Base-by-base conservation (phyloP, 805 yeast species). In the Jamesozyma lodderae region DNA sequence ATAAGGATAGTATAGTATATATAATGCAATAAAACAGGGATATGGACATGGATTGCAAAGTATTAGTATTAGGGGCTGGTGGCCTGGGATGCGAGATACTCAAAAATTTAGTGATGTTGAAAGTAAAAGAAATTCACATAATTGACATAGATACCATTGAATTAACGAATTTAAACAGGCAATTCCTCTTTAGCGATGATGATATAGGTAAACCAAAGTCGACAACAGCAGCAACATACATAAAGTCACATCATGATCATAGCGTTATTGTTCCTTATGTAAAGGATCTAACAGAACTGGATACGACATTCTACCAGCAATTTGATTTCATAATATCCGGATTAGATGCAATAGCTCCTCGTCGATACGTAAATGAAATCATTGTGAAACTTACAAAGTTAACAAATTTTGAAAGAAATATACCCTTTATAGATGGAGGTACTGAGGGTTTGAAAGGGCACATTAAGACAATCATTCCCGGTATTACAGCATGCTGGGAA, bases 381-480 rank as follows among this genome's bases (percentile, higher is more conserved):
- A 59, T 90, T 20, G 75, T 83, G 1, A 67, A 75, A 8, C 51
- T 88, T 45, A 86, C 83, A 4, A 77, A 72, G 34, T 63, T 57
- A 0, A 69, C 73, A 2, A 64, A 66, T 35, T 70, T 70, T 11
- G 68, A 64, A 11, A 59, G 67, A 2, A 57, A 75, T 15, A 75
- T 77, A 32, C 86, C 87, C 0, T 58, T 90, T 54, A 76, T 92
- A 13, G 98, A 90, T 56, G 96, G 96, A 4, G 98, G 96, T 3
- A 82, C 95, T 0, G 97, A 90, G 55, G 96, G 96, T 0, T 81
- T 90, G 53, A 73, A 82, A 46, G 98, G 98, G 3, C 95, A 90
- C 52, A 73, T 87, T 11, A 77, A 95, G 51, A 81, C 86, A 11
- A 86, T 90, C 27, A 61, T 87, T 14, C 97, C 98, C 1, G 77